Conservation (phyloP, 768 basidiomycete genomes). For the Rubroboletus pulcherrimus region DNA sequence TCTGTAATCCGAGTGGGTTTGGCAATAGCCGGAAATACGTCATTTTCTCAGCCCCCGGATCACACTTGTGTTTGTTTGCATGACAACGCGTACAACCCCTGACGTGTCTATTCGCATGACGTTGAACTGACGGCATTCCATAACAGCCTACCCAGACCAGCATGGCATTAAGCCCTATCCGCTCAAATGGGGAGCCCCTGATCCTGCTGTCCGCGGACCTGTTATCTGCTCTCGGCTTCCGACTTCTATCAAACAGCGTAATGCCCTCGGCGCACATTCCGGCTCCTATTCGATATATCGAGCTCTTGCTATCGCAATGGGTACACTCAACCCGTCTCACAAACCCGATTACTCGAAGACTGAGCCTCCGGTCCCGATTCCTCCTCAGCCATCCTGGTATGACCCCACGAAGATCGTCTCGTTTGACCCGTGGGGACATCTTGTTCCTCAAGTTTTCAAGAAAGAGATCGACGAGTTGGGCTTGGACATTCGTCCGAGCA, state of each 20-base stretch:
- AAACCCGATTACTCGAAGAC: slow-evolving; percentile 81
- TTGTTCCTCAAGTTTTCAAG: slow-evolving; percentile 70
- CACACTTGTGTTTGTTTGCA: slow-evolving; percentile 6
- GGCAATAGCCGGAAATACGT: background rate
- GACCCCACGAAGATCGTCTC: slow-evolving; percentile 80
- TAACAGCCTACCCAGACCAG: slow-evolving; percentile 82
- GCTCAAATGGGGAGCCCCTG: slow-evolving; percentile 75
- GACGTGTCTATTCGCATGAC: slow-evolving; percentile 3
- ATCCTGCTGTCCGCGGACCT: slow-evolving; percentile 70
- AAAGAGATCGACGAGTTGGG: slow-evolving; percentile 59
- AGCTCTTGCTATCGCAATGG: slow-evolving; percentile 89
- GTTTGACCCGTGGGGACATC: slow-evolving; percentile 92
- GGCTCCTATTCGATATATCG: slow-evolving; percentile 95
- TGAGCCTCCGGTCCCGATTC: slow-evolving; percentile 79
- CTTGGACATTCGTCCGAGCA: slow-evolving; percentile 86
- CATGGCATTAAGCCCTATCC: slow-evolving; percentile 80
- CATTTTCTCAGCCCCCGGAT: slow-evolving; percentile 8
- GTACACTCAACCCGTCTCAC: slow-evolving; percentile 70
- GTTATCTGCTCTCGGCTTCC: slow-evolving; percentile 86
- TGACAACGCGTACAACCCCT: slow-evolving; percentile 6
- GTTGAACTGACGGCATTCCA: slow-evolving; percentile 7
- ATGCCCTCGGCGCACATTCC: slow-evolving; percentile 90
- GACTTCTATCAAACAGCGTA: slow-evolving; percentile 81
- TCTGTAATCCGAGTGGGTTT: background rate
- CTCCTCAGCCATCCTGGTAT: slow-evolving; percentile 74